Evolutionary conservation across 306 rosid species (phyloP).

Genomic region (Vigna hirtella): DNA sequence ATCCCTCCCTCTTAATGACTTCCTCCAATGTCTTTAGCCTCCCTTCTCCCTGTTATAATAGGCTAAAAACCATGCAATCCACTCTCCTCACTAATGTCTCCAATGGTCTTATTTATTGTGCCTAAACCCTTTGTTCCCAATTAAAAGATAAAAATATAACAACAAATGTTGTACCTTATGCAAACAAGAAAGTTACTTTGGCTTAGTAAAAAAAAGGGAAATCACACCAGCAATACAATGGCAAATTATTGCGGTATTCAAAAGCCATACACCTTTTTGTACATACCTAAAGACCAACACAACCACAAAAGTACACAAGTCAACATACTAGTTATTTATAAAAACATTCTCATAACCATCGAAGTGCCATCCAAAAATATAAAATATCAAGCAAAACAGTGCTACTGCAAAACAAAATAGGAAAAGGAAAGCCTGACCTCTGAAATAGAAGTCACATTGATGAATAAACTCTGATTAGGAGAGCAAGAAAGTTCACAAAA

Average conservation of each 20-base stretch:
- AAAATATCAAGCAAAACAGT: neutral
- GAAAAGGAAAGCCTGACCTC: constrained; percentile 61
- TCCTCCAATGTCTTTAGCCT: neutral
- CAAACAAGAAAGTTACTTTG: constrained; percentile 11
- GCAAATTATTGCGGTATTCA: neutral
- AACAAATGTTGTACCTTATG: neutral
- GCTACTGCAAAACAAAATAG: constrained; percentile 27
- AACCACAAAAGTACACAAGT: neutral
- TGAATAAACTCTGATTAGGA: constrained; percentile 86
- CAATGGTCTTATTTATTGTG: neutral
- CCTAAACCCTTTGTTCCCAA: too few relatives aligned
- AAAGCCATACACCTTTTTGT: neutral
- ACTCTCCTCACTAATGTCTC: neutral
- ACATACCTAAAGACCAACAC: neutral
- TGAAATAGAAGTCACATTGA: constrained; percentile 82
- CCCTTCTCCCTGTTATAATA: neutral
- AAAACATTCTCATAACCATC: constrained; percentile 9
- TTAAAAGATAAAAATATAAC: neutral
- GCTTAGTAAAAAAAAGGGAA: constrained; percentile 5
- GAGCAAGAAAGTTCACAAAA: constrained; percentile 97
- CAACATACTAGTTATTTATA: neutral
- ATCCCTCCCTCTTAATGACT: neutral
- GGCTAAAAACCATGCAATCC: neutral
- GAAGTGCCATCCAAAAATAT: constrained; percentile 33
- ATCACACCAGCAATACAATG: neutral